phyloP scores from a whole-genome alignment of 2,329 filamentous ascomycete genomes.

The Verticillium isaacii region DNA sequence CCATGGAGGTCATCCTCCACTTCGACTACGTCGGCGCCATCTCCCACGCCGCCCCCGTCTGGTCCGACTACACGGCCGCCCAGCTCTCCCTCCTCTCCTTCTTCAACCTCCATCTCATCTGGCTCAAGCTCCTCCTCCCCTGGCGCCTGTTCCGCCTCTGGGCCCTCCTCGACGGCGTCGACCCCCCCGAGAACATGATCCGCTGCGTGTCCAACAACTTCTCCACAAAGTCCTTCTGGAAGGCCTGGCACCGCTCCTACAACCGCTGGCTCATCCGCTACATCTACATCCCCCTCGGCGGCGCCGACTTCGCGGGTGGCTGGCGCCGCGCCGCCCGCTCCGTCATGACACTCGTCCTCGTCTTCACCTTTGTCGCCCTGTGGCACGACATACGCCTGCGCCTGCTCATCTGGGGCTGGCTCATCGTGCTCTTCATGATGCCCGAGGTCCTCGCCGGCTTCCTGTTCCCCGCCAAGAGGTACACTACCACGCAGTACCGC shows the following conservation, averaged over 20 bases:
- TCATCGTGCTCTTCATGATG: constrained; percentile 88
- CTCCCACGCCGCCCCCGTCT: constrained; percentile 71
- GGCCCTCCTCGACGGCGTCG: constrained; percentile 83
- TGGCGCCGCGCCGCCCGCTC: constrained; percentile 47
- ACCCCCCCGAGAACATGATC: constrained; percentile 97
- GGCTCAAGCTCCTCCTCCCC: constrained; percentile 92
- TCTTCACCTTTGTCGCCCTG: constrained; percentile 94
- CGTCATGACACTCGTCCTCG: constrained; percentile 70
- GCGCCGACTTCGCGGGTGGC: constrained; percentile 44
- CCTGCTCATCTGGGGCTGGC: constrained; percentile 93
- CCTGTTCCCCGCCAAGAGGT: constrained; percentile 69
- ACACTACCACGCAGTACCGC: constrained; percentile 69
- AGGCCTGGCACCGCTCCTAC: constrained; percentile 90
- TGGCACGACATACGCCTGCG: constrained; percentile 97
- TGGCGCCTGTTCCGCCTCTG: constrained; percentile 99
- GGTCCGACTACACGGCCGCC: constrained; percentile 78
- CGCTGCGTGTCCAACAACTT: constrained; percentile 96
- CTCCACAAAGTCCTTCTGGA: constrained; percentile 88
- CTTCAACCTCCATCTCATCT: constrained; percentile 96
- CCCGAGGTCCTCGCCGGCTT: constrained; percentile 73
- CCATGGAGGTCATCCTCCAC: constrained; percentile 89
- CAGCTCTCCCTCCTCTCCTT: constrained; percentile 88
- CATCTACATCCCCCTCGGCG: constrained; percentile 87
- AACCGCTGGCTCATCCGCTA: constrained; percentile 95
- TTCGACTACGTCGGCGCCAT: constrained; percentile 94